Conservation (phyloP, 164 flowering plant species). For the Vitis labrusca region DNA sequence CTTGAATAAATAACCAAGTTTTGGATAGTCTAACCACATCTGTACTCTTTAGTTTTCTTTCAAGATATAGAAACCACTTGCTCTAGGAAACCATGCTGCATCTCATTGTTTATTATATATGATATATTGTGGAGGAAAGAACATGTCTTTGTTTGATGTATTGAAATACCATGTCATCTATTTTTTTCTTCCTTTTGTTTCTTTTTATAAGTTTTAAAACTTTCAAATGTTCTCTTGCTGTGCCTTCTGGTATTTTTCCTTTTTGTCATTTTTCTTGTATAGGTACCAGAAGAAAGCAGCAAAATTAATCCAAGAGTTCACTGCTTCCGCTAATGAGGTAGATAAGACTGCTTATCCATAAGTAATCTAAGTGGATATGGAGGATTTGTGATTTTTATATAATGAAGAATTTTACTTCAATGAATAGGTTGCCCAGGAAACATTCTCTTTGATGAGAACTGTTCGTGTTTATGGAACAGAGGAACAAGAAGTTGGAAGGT, state of each 20-base stretch:
- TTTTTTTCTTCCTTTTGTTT: too few relatives aligned
- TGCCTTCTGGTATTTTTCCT: background rate
- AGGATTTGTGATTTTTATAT: background rate
- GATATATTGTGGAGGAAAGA: too few relatives aligned
- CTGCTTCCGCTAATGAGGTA: constrained; percentile 93
- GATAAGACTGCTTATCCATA: constrained; percentile 5
- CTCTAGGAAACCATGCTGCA: too few relatives aligned
- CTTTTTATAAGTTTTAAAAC: background rate
- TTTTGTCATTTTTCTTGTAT: constrained; percentile 7
- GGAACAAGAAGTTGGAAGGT: constrained; percentile 74
- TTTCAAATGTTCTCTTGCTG: background rate
- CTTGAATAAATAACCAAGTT: too few relatives aligned
- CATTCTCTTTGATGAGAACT: constrained; percentile 87
- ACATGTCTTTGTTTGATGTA: too few relatives aligned
- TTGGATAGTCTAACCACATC: too few relatives aligned
- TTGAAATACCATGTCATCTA: too few relatives aligned
- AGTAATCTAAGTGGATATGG: background rate
- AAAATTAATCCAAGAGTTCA: constrained; percentile 68
- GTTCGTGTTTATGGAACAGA: constrained; percentile 96
- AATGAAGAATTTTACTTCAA: constrained; percentile 1
- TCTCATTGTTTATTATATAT: too few relatives aligned
- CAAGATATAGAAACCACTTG: too few relatives aligned
- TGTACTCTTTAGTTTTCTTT: too few relatives aligned
- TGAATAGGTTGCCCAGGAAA: constrained; percentile 88
- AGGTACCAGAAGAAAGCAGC: constrained; percentile 97